Base-by-base conservation (phyloP, 2,329 filamentous ascomycete species). In the Paracorniculantispora psalliotae region DNA sequence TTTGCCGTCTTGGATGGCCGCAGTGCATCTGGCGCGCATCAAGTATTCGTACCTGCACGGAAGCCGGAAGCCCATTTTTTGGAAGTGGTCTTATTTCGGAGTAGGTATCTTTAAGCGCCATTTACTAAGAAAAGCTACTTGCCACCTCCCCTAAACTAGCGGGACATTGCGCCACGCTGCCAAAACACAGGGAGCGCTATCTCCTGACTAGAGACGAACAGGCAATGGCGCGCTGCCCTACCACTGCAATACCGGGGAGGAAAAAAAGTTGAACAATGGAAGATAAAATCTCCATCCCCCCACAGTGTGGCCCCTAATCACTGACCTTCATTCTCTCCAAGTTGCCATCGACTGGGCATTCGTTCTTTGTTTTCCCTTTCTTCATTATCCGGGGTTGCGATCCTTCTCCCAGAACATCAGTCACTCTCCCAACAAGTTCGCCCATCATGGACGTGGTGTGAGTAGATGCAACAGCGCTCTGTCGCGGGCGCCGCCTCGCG, bases 371-470 rank as follows among this genome's bases (percentile, higher is more conserved):
- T 57, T 44, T 35, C 35, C 48, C 41, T 46, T 58, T 37, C 44
- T 44, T 61, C 48, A 33, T 50, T 59, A 44, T 57, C 46, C 19
- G 28, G 47, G 37, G 47, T 46, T 15, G 47, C 37, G 47, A 37
- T 35, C 21, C 15, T 13, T 37, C 21, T 30, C 17, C n/a, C 23
- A 37, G 25, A 35, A 19, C 15, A 9, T 44, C 13, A 17, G 37
- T 39, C 33, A 19, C n/a, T 37, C 6, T 25, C 19, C 7, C 35
- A 35, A 21, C 47, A 43, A 57, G 26, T 47, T 35, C 56, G 58
- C 50, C 61, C 66, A 67, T 53, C 62, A 75, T 75, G 72, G 72
- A 73, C 48, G 63, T 71, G 63, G 65, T 65, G 70, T 68, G 64
- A 68, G 68, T 71, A 54, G 35, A 35, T 35, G n/a, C n/a, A n/a